Evolutionary conservation across 83 land plant genomes (phyloP), one percentile per base, ranked within the genome.

Genomic region (Thuja plicata): DNA sequence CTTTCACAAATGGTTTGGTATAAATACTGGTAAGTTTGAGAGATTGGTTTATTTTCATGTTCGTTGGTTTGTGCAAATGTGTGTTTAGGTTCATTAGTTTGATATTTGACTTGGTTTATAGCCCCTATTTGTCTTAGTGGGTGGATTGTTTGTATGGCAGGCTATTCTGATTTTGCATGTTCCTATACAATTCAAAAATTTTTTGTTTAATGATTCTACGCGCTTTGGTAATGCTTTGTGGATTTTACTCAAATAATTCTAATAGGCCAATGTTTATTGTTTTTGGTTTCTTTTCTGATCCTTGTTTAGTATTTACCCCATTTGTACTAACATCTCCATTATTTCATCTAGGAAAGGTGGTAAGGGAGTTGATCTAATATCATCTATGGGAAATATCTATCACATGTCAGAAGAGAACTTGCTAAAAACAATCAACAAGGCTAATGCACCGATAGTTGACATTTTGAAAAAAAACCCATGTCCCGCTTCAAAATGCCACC

Each of bases 1-100:
- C 98, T 54, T 97, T 95, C 90, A 95, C 98, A 86, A 96, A 96
- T 92, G 97, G 96, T n/a, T 90, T 98, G 77, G 92, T 98, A 84
- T 95, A 96, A 5, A 88, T 97, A 66, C 71, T 97, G 94, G 99
- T 98, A 35, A 91, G 98, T 91, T 87, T 8, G 41, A 16, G 40
- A 5, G 57, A 10, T 50, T 21, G 55, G 50, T 78, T 81, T 16
- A 12, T n/a, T n/a, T 37, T 77, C 37, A 2, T 32, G 24, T 32
- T 60, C 34, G 84, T 40, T 17, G 15, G 9, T 55, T 89, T 54
- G 57, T 55, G 48, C 32, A 34, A 89, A 41, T 21, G 86, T 5
- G n/a, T n/a, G n/a, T n/a, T n/a, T n/a, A n/a, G n/a, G n/a, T n/a
- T n/a, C n/a, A n/a, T n/a, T n/a, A n/a, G n/a, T n/a, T n/a, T n/a